Evolutionary conservation across 2,329 filamentous ascomycete species (phyloP).

Genomic region (Aspergillus transmontanensis): DNA sequence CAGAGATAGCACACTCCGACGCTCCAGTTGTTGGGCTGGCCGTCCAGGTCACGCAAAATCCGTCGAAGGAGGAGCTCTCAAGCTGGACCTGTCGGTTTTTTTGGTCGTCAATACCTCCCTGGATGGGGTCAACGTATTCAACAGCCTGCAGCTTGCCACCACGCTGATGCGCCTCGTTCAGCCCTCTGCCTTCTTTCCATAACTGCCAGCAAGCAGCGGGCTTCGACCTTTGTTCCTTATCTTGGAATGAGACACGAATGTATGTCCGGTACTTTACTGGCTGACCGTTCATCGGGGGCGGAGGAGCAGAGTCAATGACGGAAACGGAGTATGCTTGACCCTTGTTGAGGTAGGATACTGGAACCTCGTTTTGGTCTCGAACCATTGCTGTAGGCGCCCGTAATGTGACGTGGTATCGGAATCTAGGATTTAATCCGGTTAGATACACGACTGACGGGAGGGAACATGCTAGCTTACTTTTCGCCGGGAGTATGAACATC

Average conservation of each 20-base stretch:
- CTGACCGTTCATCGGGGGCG: slow-evolving; percentile 58
- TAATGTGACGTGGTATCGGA: slow-evolving; percentile 85
- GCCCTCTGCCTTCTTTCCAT: slow-evolving; percentile 96
- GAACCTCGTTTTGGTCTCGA: slow-evolving; percentile 84
- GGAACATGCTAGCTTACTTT: slow-evolving; percentile 46
- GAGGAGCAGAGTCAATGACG: slow-evolving; percentile 74
- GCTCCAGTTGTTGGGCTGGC: slow-evolving; percentile 64
- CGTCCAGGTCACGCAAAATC: slow-evolving; percentile 89
- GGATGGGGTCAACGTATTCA: slow-evolving; percentile 77
- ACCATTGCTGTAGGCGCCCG: slow-evolving; percentile 95
- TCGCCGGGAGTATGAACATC: slow-evolving; percentile 48
- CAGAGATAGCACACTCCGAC: slow-evolving; percentile 81
- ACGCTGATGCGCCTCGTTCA: slow-evolving; percentile 90
- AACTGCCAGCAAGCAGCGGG: slow-evolving; percentile 84
- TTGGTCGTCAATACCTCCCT: slow-evolving; percentile 57
- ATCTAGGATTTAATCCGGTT: slow-evolving; percentile 50
- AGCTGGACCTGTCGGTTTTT: slow-evolving; percentile 67
- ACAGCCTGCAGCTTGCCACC: slow-evolving; percentile 92
- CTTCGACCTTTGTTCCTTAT: slow-evolving; percentile 85
- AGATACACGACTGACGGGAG: slow-evolving; percentile 11
- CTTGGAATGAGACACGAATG: slow-evolving; percentile 94
- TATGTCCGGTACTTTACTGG: slow-evolving; percentile 82
- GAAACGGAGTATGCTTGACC: slow-evolving; percentile 90
- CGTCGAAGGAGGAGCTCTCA: slow-evolving; percentile 82
- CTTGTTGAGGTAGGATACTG: slow-evolving; percentile 97